Conservation (phyloP, 2,329 filamentous ascomycete genomes). For the Penicillium psychrosexuale region DNA sequence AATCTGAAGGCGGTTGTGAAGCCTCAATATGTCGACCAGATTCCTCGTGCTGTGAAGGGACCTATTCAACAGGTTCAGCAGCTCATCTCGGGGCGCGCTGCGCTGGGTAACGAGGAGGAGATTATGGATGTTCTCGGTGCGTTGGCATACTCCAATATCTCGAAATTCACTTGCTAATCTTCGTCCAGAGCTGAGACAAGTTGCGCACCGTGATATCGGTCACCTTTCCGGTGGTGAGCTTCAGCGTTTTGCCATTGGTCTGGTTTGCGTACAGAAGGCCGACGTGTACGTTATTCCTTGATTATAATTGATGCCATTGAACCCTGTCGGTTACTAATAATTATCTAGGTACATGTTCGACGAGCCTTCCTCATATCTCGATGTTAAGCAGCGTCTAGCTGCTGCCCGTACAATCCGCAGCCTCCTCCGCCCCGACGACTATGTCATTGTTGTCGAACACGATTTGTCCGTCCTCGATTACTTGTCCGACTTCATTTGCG, state of each 20-base stretch:
- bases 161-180: slow-evolving; percentile 14
- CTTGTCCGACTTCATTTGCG: slow-evolving; percentile 96
- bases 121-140: slow-evolving; percentile 73
- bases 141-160: background rate
- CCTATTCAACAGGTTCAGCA: slow-evolving; percentile 74
- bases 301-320: background rate
- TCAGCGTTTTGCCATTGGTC: slow-evolving; percentile 95
- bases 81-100: slow-evolving; percentile 71
- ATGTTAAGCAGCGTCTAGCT: slow-evolving; percentile 97
- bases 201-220: slow-evolving; percentile 86
- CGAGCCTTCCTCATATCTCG: slow-evolving; percentile 96
- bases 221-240: slow-evolving; percentile 95
- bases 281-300: slow-evolving; percentile 62
- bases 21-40: slow-evolving; percentile 98
- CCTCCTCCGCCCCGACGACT: slow-evolving; percentile 82
- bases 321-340: slow-evolving; percentile 13
- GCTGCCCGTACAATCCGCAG: slow-evolving; percentile 91
- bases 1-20: slow-evolving; percentile 97
- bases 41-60: slow-evolving; percentile 85
- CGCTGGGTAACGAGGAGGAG: slow-evolving; percentile 76
- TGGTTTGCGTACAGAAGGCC: slow-evolving; percentile 91
- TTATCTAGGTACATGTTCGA: slow-evolving; percentile 89
- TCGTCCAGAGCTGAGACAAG: slow-evolving; percentile 72
- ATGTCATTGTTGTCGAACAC: slow-evolving; percentile 98
- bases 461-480: slow-evolving; percentile 98